These are phyloP conservation scores for Monosporascus sp. DNA, from an alignment of 2,329 filamentous ascomycete species.

Conservation along the genomic window DNA sequence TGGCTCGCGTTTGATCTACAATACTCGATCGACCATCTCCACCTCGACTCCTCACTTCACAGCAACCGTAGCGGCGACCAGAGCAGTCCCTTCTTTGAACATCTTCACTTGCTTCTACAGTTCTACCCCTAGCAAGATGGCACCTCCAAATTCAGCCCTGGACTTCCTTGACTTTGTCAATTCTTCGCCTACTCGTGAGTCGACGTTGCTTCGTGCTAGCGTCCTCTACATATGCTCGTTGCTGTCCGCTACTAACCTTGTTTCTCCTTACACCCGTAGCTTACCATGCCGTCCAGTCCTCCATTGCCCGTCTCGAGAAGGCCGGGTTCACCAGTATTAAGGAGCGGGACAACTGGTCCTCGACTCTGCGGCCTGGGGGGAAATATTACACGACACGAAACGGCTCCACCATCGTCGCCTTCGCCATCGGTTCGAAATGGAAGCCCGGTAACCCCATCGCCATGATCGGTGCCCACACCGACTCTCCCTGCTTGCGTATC, in stretches of 20 bases:
- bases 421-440: slow-evolving; percentile 88
- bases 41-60: too few relatives aligned
- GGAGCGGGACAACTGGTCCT: slow-evolving; percentile 86
- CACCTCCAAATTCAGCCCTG: slow-evolving; percentile 55
- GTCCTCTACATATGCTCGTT: slow-evolving; percentile 3
- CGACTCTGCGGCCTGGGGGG: slow-evolving; percentile 73
- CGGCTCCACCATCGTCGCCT: slow-evolving; percentile 85
- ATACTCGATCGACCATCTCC: too few relatives aligned
- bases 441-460: slow-evolving; percentile 83
- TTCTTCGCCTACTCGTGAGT: slow-evolving; percentile 83
- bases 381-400: slow-evolving; percentile 97
- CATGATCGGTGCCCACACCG: slow-evolving; percentile 94
- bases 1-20: neutral
- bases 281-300: slow-evolving; percentile 85
- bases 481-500: slow-evolving; percentile 84
- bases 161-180: slow-evolving; percentile 94
- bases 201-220: slow-evolving; percentile 3
- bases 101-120: slow-evolving; percentile 9
- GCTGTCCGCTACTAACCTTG: slow-evolving; percentile 11
- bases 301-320: slow-evolving; percentile 68
- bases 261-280: slow-evolving; percentile 47
- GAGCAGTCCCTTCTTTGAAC: neutral
- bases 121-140: slow-evolving; percentile 35
- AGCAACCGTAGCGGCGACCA: too few relatives aligned
- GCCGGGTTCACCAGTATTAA: slow-evolving; percentile 85